Percentiles rank a stretch among this genome's conserved stretches.
Conservation (phyloP, 805 yeast genomes). For the Nakazawaea siamensis region DNA sequence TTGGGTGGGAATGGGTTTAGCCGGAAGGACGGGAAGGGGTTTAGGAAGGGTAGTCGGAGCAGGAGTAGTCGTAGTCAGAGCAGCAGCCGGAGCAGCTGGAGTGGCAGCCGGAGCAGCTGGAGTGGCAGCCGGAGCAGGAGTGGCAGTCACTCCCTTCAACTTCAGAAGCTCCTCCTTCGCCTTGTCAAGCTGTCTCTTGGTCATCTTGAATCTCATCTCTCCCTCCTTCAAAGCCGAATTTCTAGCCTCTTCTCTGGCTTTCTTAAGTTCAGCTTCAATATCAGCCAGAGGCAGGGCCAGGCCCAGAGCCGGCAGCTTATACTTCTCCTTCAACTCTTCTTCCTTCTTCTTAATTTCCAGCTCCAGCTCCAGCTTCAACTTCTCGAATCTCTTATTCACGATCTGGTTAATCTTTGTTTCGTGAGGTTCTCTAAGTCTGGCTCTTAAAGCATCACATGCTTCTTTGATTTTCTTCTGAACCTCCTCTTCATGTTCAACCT, state of each 20-base stretch:
- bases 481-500: conserved; percentile 12
- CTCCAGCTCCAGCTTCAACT: conserved; percentile 14
- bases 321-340: conserved; percentile 9
- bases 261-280: conserved; percentile 21
- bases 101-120: background rate
- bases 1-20: background rate
- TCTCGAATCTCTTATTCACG: conserved; percentile 25
- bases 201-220: conserved; percentile 49
- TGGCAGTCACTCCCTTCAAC: conserved; percentile 6
- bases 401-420: conserved; percentile 28
- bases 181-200: conserved; percentile 44
- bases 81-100: conserved; percentile 1
- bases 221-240: conserved; percentile 47
- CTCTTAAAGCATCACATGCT: conserved; percentile 19
- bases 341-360: conserved; percentile 10
- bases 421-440: conserved; percentile 28
- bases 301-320: conserved; percentile 8
- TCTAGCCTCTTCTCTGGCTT: conserved; percentile 35
- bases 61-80: background rate
- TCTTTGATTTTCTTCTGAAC: conserved; percentile 23
- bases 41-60: conserved; percentile 1
- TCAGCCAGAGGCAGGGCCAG: background rate
- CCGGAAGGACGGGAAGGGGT: conserved; percentile 6
- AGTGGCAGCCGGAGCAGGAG: background rate
- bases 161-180: conserved; percentile 30